Percentiles rank a stretch among this genome's conserved stretches.
phyloP scores from a whole-genome alignment of 169 alveolate genomes.

The Plasmodium relictum region DNA sequence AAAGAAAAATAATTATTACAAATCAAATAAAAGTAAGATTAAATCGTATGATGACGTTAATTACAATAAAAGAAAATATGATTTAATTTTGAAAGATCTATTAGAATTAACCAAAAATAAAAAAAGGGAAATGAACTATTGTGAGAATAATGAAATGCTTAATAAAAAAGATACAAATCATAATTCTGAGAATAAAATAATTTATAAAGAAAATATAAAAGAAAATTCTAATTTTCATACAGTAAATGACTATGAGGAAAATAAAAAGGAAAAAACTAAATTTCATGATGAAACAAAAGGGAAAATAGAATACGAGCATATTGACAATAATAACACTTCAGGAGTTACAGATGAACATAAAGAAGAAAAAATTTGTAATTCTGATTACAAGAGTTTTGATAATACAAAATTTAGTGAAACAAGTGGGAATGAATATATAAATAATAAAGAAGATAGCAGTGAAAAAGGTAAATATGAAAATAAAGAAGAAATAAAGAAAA shows the following conservation, averaged over 20 bases:
- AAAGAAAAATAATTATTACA: not conserved
- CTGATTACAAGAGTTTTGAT: no score
- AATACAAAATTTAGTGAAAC: no score
- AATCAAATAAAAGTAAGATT: not conserved
- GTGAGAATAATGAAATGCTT: not conserved
- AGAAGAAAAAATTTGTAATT: no score
- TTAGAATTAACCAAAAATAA: conserved; percentile 4
- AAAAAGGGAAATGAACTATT: conserved; percentile 4
- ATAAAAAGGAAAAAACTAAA: not conserved
- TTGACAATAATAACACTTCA: not conserved
- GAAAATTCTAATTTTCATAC: not conserved
- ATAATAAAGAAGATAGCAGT: not conserved
- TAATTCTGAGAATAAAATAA: conserved; percentile 1
- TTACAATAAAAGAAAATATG: conserved; percentile 10
- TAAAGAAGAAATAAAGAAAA: not conserved
- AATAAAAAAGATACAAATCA: not conserved
- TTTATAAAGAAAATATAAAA: not conserved
- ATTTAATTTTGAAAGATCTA: conserved; percentile 29
- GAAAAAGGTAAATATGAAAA: conserved; percentile 1
- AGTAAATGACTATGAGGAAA: not conserved
- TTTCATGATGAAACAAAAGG: not conserved
- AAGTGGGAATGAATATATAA: not conserved
- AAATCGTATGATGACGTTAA: not conserved
- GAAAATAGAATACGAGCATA: not conserved
- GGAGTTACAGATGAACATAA: not conserved